phyloP scores from a whole-genome alignment of 1,139 yeast species.

The Blastobotrys apis region DNA sequence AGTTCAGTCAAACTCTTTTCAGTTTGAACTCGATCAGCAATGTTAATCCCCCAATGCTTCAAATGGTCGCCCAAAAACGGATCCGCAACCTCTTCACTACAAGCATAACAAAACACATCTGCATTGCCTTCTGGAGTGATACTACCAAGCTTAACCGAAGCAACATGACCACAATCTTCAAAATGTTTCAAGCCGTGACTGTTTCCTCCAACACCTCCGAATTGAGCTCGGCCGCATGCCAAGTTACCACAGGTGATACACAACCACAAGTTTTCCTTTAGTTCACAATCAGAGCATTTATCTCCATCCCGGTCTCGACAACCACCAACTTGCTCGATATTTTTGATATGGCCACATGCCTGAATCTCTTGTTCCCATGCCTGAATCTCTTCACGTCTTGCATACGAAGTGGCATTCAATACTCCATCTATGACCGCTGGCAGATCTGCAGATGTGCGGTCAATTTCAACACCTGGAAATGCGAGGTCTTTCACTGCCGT shows the following conservation, averaged over 20 bases:
- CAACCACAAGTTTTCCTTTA: conserved; percentile 80
- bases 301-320: conserved; percentile 17
- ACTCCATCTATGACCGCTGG: conserved; percentile 45
- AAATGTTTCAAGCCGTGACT: conserved; percentile 83
- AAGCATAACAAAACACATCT: conserved; percentile 82
- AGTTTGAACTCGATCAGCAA: conserved; percentile 54
- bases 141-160: conserved; percentile 89
- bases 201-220: conserved; percentile 88
- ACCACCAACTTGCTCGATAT: conserved; percentile 42
- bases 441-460: conserved; percentile 19
- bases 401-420: conserved; percentile 60
- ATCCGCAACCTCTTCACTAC: conserved; percentile 85
- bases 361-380: conserved; percentile 89
- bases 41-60: conserved; percentile 63
- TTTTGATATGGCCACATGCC: conserved; percentile 72
- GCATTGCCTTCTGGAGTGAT: conserved; percentile 60
- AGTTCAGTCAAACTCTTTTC: conserved; percentile 86
- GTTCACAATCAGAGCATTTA: conserved; percentile 59
- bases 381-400: conserved; percentile 65
- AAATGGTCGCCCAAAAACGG: conserved; percentile 53
- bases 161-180: conserved; percentile 55
- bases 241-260: conserved; percentile 83
- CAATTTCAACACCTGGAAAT: conserved; percentile 19
- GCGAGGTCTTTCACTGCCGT: conserved; percentile 45
- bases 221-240: conserved; percentile 93